Conservation (phyloP, 345 rosid genomes). For the Chamaenerion angustifolium region DNA sequence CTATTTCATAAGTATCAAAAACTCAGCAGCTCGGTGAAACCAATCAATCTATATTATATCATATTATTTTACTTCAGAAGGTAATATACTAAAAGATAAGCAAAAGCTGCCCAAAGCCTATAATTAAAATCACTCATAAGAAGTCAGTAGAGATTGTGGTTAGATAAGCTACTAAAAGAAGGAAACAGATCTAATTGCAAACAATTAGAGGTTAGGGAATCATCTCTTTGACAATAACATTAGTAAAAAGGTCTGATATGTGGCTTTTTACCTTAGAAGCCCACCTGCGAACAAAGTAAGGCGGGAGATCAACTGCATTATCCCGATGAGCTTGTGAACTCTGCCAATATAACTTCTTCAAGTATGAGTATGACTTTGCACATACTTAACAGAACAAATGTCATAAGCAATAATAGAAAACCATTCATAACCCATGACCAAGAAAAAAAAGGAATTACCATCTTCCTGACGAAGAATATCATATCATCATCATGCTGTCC, state of each 20-base stretch:
- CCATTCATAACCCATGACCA: no score
- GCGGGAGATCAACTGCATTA: conserved; percentile 36
- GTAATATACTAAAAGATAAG: no score
- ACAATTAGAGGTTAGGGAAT: no score
- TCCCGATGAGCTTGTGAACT: conserved; percentile 40
- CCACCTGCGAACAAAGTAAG: conserved; percentile 99
- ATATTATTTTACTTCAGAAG: no score
- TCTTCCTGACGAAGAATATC: conserved; percentile 67
- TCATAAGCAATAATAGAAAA: not conserved
- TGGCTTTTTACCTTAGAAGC: conserved; percentile 74
- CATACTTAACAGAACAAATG: not conserved
- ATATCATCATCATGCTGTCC: conserved; percentile 79
- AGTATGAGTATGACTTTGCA: not conserved
- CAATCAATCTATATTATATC: no score
- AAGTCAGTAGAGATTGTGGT: no score
- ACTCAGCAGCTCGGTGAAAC: no score
- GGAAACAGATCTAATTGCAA: no score
- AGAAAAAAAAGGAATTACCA: conserved; percentile 27
- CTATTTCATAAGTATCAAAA: no score
- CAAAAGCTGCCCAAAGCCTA: no score
- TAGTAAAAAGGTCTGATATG: not conserved
- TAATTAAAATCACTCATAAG: no score
- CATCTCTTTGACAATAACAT: not conserved
- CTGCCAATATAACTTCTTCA: conserved; percentile 21
- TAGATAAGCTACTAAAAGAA: no score